A percentile compares a stretch with the other conserved stretches of the same genome.
Evolutionary conservation across 2,329 filamentous ascomycete genomes (phyloP).

Genomic region (Aureobasidium sp.): DNA sequence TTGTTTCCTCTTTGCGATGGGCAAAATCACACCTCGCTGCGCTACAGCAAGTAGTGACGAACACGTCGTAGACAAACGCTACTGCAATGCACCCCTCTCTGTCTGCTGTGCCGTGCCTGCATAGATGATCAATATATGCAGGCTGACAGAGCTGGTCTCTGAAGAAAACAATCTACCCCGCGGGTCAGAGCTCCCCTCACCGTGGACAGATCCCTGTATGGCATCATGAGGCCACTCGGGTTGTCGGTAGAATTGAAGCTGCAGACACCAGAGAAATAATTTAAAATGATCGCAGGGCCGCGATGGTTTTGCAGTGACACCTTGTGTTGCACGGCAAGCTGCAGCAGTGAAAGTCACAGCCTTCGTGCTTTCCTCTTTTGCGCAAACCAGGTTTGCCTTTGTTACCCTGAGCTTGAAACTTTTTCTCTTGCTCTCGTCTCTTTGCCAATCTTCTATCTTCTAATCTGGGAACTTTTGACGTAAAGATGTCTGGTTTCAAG

Average conservation of each 20-base stretch:
- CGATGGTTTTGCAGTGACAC: neutral
- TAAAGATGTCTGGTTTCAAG: slow-evolving; percentile 10
- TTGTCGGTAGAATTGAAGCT: neutral
- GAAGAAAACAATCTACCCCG: slow-evolving; percentile 1
- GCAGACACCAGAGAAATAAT: neutral
- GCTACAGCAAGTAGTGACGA: neutral
- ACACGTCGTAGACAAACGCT: neutral
- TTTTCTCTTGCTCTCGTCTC: neutral
- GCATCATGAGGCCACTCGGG: slow-evolving; percentile 4
- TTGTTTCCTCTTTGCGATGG: neutral
- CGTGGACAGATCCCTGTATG: neutral
- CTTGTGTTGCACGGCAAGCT: neutral
- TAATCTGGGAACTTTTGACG: neutral
- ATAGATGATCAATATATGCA: slow-evolving; percentile 13
- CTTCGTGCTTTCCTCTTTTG: neutral
- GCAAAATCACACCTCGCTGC: slow-evolving; percentile 7
- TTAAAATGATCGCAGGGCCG: slow-evolving; percentile 7
- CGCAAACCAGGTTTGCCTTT: neutral
- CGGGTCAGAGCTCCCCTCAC: neutral
- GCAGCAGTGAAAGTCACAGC: neutral
- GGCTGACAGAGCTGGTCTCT: slow-evolving; percentile 1
- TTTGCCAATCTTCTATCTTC: neutral
- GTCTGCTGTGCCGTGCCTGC: slow-evolving; percentile 6
- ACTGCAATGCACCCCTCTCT: slow-evolving; percentile 11
- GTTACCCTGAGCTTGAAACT: neutral